These are phyloP conservation scores for Hemerocallis citrina DNA, from an alignment of 106 monocot species.

Conservation along the genomic window DNA sequence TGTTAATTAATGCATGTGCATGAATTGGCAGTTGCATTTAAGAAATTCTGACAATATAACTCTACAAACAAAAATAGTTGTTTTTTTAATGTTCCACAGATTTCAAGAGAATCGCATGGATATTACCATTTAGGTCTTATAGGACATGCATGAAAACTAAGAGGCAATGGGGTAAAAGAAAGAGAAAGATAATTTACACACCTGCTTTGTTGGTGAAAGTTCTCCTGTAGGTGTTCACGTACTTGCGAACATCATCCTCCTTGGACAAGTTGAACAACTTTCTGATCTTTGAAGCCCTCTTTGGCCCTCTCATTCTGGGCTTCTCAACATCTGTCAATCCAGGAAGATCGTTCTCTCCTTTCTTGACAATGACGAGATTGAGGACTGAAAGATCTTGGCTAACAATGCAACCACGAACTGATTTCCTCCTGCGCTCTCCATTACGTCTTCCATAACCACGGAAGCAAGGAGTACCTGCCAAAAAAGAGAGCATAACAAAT, in stretches of 20 bases:
- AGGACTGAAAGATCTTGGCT: slow-evolving; percentile 40
- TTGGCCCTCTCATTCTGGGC: slow-evolving; percentile 49
- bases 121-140: too few species aligned
- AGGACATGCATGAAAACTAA: too few species aligned
- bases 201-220: slow-evolving; percentile 17
- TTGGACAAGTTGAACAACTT: slow-evolving; percentile 50
- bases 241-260: slow-evolving; percentile 54
- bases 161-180: background rate
- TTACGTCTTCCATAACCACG: slow-evolving; percentile 47
- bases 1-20: too few species aligned
- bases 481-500: too few species aligned
- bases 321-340: slow-evolving; percentile 52
- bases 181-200: background rate
- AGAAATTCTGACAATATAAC: background rate
- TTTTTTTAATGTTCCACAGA: too few species aligned
- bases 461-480: slow-evolving; percentile 20
- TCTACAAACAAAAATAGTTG: background rate
- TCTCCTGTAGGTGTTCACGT: slow-evolving; percentile 38
- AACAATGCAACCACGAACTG: slow-evolving; percentile 66
- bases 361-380: slow-evolving; percentile 37
- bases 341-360: slow-evolving; percentile 47
- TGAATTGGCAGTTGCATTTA: background rate
- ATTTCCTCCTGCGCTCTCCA: slow-evolving; percentile 62
- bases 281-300: slow-evolving; percentile 50
- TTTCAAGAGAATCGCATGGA: too few species aligned